These are phyloP conservation scores for Colletotrichum navitas DNA, from an alignment of 2,329 filamentous ascomycete genomes.

Conservation along the genomic window DNA sequence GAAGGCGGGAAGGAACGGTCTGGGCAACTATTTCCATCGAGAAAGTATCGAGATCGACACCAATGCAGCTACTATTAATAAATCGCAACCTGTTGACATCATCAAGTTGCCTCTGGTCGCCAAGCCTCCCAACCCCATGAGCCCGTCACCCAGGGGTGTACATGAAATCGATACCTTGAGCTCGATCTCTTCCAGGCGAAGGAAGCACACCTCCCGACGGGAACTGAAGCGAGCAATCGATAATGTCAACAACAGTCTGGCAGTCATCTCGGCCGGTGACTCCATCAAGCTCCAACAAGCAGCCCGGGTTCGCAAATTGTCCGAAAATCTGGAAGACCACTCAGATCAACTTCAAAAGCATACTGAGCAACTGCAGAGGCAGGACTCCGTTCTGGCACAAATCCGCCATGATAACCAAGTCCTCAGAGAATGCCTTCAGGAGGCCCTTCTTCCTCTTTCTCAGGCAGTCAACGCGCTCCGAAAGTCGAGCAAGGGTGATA, in stretches of 20 bases:
- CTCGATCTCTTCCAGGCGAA: background rate
- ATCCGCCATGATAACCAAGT: background rate
- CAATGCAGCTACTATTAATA: too few relatives aligned
- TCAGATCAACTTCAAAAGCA: background rate
- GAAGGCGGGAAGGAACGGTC: background rate
- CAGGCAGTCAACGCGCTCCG: background rate
- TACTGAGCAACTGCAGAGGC: background rate
- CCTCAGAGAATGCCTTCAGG: background rate
- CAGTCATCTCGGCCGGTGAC: background rate
- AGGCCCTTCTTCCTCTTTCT: background rate
- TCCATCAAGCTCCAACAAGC: background rate
- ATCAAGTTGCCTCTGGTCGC: background rate
- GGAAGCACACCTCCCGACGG: background rate
- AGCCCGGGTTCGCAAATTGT: background rate
- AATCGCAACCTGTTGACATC: background rate
- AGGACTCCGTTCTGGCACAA: background rate
- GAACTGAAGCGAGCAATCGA: background rate
- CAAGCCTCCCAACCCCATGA: too few relatives aligned
- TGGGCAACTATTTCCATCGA: too few relatives aligned
- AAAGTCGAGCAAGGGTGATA: constrained; percentile 9
- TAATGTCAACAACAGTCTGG: background rate
- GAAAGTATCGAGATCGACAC: background rate
- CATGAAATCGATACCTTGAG: background rate
- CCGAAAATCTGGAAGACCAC: background rate
- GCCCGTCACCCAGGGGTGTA: background rate